Evolutionary conservation across 2,329 filamentous ascomycete species (phyloP).

Genomic region (Diplodia corticola): DNA sequence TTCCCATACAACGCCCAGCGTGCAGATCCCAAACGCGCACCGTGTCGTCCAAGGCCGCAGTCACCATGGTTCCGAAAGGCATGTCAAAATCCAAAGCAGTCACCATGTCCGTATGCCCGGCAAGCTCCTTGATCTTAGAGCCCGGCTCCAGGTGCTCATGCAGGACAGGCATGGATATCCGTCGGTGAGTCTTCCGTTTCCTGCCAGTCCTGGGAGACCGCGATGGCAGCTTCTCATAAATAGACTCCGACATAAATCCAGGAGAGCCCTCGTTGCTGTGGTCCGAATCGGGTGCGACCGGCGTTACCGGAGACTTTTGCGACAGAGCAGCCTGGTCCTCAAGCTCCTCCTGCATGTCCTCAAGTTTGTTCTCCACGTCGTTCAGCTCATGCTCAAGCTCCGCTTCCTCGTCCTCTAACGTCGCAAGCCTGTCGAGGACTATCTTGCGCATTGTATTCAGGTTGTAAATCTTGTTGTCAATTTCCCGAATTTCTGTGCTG

Average conservation of each 20-base stretch:
- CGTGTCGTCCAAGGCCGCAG: conserved; percentile 87
- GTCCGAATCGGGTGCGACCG: conserved; percentile 53
- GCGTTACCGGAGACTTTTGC: conserved; percentile 38
- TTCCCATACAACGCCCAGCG: conserved; percentile 85
- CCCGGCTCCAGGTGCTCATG: conserved; percentile 95
- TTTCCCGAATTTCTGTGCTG: conserved; percentile 90
- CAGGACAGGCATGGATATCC: conserved; percentile 88
- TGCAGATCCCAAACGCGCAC: conserved; percentile 97
- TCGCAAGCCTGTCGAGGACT: conserved; percentile 81
- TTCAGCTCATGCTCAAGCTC: conserved; percentile 81
- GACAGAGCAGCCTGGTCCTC: conserved; percentile 52
- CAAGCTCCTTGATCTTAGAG: conserved; percentile 81
- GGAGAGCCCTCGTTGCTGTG: conserved; percentile 44
- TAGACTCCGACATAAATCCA: conserved; percentile 94
- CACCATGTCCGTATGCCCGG: conserved; percentile 83
- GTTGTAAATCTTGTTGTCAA: conserved; percentile 95
- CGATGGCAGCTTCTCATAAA: conserved; percentile 84
- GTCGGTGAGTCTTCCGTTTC: conserved; percentile 59
- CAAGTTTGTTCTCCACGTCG: conserved; percentile 62
- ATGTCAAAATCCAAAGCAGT: conserved; percentile 94
- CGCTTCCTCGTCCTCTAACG: conserved; percentile 85
- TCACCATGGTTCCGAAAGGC: conserved; percentile 95
- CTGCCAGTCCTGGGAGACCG: conserved; percentile 55
- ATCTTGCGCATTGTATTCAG: conserved; percentile 90
- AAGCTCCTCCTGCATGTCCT: conserved; percentile 62